Evolutionary conservation across 805 yeast species (phyloP).

Genomic region (Isabelozyma rhagii): DNA sequence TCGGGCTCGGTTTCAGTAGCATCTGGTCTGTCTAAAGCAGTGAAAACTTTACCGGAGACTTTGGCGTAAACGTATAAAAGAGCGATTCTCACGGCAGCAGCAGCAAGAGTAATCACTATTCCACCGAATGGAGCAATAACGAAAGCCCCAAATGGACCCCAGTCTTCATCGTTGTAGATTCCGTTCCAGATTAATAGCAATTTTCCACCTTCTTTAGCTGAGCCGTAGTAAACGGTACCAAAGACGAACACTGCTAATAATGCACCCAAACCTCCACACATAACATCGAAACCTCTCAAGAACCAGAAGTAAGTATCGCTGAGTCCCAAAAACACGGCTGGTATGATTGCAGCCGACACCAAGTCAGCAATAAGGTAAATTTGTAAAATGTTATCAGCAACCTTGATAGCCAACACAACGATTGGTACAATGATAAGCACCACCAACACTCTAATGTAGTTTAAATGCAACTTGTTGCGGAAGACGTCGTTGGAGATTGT

Average conservation of each 20-base stretch:
- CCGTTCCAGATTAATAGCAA: constrained; percentile 78
- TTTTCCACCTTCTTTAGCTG: constrained; percentile 73
- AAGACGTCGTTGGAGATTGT: constrained; percentile 86
- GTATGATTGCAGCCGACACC: constrained; percentile 83
- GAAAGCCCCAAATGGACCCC: constrained; percentile 96
- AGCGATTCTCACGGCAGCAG: constrained; percentile 48
- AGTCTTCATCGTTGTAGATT: constrained; percentile 68
- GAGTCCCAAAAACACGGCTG: constrained; percentile 77
- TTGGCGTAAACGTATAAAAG: constrained; percentile 27
- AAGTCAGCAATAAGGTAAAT: constrained; percentile 89
- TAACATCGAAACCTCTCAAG: constrained; percentile 74
- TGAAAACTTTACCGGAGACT: constrained; percentile 36
- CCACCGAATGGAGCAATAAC: constrained; percentile 88
- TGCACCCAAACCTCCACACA: constrained; percentile 83
- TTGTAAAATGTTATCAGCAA: constrained; percentile 78
- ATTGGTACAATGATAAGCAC: constrained; percentile 81
- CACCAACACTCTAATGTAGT: constrained; percentile 69
- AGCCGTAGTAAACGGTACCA: constrained; percentile 75
- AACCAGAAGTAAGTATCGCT: constrained; percentile 59
- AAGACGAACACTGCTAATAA: constrained; percentile 74
- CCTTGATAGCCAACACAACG: constrained; percentile 76
- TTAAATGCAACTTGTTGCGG: constrained; percentile 69
- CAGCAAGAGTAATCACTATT: constrained; percentile 51
- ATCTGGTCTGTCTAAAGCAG: constrained; percentile 42
- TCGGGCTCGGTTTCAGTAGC: constrained; percentile 6